Percentiles rank a stretch among this genome's conserved stretches.
These are phyloP conservation scores for Glycine tomentella DNA, from an alignment of 306 rosid genomes.

Conservation along the genomic window DNA sequence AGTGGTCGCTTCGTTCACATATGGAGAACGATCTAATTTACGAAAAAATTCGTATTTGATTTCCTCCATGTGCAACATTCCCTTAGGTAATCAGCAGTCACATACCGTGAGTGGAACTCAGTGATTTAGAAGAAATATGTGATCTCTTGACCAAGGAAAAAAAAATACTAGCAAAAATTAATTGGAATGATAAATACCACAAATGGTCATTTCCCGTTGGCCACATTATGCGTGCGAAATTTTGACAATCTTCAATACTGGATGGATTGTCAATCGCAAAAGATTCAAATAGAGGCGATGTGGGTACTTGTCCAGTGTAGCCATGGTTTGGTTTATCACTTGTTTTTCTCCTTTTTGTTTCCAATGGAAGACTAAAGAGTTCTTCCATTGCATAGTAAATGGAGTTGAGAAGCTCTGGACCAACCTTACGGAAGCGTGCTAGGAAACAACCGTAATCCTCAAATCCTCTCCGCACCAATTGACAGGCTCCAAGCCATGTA, in stretches of 20 bases:
- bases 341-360: slow-evolving; percentile 27
- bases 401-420: neutral
- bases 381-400: neutral
- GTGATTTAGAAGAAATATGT: too few relatives aligned
- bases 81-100: too few relatives aligned
- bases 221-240: slow-evolving; percentile 44
- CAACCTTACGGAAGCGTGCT: slow-evolving; percentile 27
- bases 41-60: too few relatives aligned
- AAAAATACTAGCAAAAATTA: too few relatives aligned
- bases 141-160: too few relatives aligned
- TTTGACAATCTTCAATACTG: neutral
- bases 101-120: too few relatives aligned
- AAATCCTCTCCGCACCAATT: slow-evolving; percentile 39
- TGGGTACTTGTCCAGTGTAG: slow-evolving; percentile 22
- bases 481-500: slow-evolving; percentile 34
- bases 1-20: too few relatives aligned
- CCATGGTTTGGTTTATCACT: slow-evolving; percentile 43
- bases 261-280: slow-evolving; percentile 42
- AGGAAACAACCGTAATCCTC: slow-evolving; percentile 47
- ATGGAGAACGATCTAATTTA: too few relatives aligned
- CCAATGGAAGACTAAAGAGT: neutral
- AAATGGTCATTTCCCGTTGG: slow-evolving; percentile 43
- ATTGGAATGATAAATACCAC: slow-evolving; percentile 9
- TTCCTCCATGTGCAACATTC: too few relatives aligned
- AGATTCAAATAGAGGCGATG: slow-evolving; percentile 41